These are phyloP conservation scores for Haplographium delicatum DNA, from an alignment of 495 filamentous ascomycete species.

Conservation along the genomic window DNA sequence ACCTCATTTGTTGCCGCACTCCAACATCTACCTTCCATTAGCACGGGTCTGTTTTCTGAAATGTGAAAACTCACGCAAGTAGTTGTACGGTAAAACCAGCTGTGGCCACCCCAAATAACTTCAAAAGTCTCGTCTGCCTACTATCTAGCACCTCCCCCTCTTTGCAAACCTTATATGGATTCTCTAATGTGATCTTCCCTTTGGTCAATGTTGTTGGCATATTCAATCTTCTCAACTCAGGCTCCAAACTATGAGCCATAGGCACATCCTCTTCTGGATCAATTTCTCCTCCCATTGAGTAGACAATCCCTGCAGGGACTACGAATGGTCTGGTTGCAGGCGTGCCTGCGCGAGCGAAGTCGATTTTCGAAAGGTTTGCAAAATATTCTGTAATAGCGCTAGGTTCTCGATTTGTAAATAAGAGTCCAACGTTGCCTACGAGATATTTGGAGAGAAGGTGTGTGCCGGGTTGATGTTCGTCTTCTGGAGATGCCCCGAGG, in stretches of 20 bases:
- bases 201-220: conserved; percentile 83
- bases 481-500: conserved; percentile 67
- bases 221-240: conserved; percentile 76
- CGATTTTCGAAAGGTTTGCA: conserved; percentile 55
- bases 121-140: conserved; percentile 85
- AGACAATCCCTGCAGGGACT: conserved; percentile 73
- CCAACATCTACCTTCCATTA: conserved; percentile 48
- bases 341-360: conserved; percentile 87
- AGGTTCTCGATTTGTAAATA: conserved; percentile 76
- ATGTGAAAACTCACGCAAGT: conserved; percentile 45
- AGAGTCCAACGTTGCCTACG: conserved; percentile 75
- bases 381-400: conserved; percentile 63
- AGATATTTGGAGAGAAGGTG: conserved; percentile 65
- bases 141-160: conserved; percentile 79
- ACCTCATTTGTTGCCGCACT: conserved; percentile 52
- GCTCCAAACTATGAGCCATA: conserved; percentile 80
- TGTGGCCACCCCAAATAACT: conserved; percentile 85
- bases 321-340: conserved; percentile 65
- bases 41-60: background rate
- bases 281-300: conserved; percentile 71
- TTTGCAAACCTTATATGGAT: conserved; percentile 71
- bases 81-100: conserved; percentile 82
- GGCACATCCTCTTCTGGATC: conserved; percentile 76
- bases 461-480: conserved; percentile 70
- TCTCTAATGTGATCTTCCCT: conserved; percentile 80